These are phyloP conservation scores for Talaromyces amestolkiae DNA, from an alignment of 2,329 filamentous ascomycete species.

Conservation along the genomic window DNA sequence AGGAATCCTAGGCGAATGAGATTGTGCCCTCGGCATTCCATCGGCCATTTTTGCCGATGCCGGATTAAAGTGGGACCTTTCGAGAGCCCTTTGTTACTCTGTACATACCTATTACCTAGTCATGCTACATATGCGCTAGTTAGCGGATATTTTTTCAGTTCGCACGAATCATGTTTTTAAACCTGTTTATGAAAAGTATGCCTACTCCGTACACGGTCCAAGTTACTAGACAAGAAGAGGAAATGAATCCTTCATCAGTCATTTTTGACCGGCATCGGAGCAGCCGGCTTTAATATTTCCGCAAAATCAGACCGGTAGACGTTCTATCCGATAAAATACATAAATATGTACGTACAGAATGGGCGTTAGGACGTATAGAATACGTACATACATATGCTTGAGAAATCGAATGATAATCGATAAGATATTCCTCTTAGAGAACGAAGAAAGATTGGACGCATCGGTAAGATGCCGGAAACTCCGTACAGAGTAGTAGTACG, in stretches of 20 bases:
- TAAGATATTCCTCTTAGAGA: not conserved
- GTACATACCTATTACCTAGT: not conserved
- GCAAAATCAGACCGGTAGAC: not conserved
- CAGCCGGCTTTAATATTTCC: not conserved
- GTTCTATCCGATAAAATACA: not conserved
- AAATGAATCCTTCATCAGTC: not conserved
- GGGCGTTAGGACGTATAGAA: not conserved
- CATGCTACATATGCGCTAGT: not conserved
- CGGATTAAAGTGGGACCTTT: not conserved
- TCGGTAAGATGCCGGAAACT: not conserved
- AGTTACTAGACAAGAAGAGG: not conserved
- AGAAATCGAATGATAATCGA: not conserved
- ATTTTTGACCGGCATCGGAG: not conserved
- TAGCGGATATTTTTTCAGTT: not conserved
- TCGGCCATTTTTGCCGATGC: not conserved
- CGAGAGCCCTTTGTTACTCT: not conserved
- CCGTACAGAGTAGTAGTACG: not conserved
- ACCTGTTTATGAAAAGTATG: not conserved
- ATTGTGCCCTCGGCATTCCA: not conserved
- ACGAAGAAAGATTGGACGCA: not conserved
- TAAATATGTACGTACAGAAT: not conserved
- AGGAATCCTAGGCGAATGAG: not conserved
- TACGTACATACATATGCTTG: too few relatives aligned
- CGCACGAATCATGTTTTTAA: not conserved
- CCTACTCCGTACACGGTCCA: not conserved